Conservation (phyloP, 176 grass and related monocot species). For the Ananas comosus region DNA sequence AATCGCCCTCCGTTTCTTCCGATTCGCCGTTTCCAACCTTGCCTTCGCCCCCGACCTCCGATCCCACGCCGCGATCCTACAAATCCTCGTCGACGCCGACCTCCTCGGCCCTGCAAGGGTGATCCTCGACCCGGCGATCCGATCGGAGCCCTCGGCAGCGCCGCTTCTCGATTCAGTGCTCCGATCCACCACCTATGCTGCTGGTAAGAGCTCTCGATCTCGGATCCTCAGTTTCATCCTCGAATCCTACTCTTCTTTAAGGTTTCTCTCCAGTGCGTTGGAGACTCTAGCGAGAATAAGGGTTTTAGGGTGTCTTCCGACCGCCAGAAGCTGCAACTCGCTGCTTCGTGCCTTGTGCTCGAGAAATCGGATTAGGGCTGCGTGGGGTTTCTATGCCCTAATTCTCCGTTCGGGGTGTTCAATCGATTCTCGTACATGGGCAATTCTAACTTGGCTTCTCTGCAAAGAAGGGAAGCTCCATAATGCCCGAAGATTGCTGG, state of each 20-base stretch:
- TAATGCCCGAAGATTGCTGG: constrained; percentile 3
- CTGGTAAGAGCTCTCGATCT: constrained; percentile 10
- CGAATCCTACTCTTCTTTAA: background rate
- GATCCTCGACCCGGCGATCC: constrained; percentile 5
- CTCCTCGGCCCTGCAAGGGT: constrained; percentile 2
- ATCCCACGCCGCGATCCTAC: background rate
- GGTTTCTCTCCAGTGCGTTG: constrained; percentile 5
- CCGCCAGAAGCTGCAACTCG: constrained; percentile 13
- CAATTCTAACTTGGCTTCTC: constrained; percentile 10
- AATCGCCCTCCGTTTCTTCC: constrained; percentile 20
- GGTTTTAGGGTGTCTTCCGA: constrained; percentile 9
- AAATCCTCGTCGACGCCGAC: constrained; percentile 12
- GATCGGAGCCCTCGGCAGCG: background rate
- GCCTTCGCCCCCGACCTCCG: constrained; percentile 9
- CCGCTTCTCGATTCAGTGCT: constrained; percentile 6
- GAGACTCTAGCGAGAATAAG: constrained; percentile 14
- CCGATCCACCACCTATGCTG: background rate
- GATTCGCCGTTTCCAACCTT: constrained; percentile 9
- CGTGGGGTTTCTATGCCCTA: constrained; percentile 15
- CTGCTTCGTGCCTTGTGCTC: constrained; percentile 16
- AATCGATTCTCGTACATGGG: constrained; percentile 19
- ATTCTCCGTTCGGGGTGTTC: background rate
- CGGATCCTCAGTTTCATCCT: constrained; percentile 15
- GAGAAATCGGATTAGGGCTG: background rate
- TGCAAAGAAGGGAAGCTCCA: constrained; percentile 19